Evolutionary conservation across 2,329 filamentous ascomycete genomes (phyloP), one percentile per base, ranked within the genome.

Genomic region (Hypoxylon sp.): DNA sequence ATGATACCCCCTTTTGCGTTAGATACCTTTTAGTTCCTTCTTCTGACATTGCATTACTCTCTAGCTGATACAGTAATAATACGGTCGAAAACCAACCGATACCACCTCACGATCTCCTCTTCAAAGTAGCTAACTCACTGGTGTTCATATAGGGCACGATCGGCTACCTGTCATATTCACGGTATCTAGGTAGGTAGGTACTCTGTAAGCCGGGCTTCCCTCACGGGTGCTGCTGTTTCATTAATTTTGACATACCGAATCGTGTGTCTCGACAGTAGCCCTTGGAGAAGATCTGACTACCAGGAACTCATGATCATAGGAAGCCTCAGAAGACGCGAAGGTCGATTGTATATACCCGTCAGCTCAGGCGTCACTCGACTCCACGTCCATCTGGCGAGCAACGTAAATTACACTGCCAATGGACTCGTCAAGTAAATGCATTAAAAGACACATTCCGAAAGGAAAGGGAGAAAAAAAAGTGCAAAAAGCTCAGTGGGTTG

Each of bases 401-500:
- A 11, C 11, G 3, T 44, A 44, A 3, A 44, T n/a, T 3, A 22
- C n/a, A 8, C 17, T 44, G 5, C 40, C 40, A 10, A 5, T 10
- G 14, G 2, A 17, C 17, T 6, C 40, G 40, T 44, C 40, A 11
- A 20, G 40, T 27, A 27, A 27, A 27, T 27, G 25, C 25, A 3
- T 27, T 5, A 3, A 1, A 5, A 27, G 25, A 27, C 5, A 27
- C 25, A 27, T 27, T 27, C 25, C 5, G 25, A 27, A 27, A 27
- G 3, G 3, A 27, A 27, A 27, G 3, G 25, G 3, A 5, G 25
- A 27, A 27, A 49, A 27, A 49, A 49, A 11, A 49, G 5, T 20
- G 44, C 44, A 49, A 49, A 49, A 49, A 49, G 44, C 44, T 49
- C 44, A 42, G 37, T n/a, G 35, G 13, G 25, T 33, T 6, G 7